A percentile compares a stretch with the other conserved stretches of the same genome.
These are phyloP conservation scores for Entrophospora sp. DNA, from an alignment of 192 early-diverging fungal genomes.

Conservation along the genomic window DNA sequence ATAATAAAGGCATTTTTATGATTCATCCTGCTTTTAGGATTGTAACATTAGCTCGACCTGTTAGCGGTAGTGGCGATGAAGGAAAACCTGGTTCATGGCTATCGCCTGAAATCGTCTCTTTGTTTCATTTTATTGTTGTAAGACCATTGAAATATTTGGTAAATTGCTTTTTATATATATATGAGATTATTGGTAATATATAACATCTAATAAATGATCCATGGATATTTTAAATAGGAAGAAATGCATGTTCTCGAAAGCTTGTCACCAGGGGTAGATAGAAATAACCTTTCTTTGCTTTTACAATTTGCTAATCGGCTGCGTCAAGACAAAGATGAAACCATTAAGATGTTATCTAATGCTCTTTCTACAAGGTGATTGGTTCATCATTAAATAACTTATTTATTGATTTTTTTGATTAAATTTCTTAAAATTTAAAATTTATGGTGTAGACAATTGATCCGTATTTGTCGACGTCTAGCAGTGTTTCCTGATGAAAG, in stretches of 20 bases:
- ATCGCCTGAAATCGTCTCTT: slow-evolving; percentile 54
- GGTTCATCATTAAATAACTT: not conserved
- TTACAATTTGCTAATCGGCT: slow-evolving; percentile 53
- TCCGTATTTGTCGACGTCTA: slow-evolving; percentile 59
- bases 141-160: slow-evolving; percentile 38
- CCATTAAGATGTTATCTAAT: slow-evolving; percentile 44
- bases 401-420: not conserved
- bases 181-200: not conserved
- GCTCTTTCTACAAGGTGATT: slow-evolving; percentile 57
- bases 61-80: slow-evolving; percentile 34
- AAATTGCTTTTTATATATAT: not conserved
- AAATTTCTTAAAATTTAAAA: too few species aligned
- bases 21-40: slow-evolving; percentile 72
- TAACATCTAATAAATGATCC: not conserved
- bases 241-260: slow-evolving; percentile 40
- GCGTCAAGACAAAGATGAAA: slow-evolving; percentile 48
- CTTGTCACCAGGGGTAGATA: slow-evolving; percentile 43
- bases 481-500: slow-evolving; percentile 54
- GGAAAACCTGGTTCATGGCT: slow-evolving; percentile 56
- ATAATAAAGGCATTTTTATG: slow-evolving; percentile 38
- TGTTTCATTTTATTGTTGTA: slow-evolving; percentile 67
- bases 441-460: slow-evolving; percentile 66
- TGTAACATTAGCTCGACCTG: slow-evolving; percentile 53
- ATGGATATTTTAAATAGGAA: slow-evolving; percentile 34
- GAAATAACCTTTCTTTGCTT: slow-evolving; percentile 31